phyloP scores from a whole-genome alignment of 352 stramenopile species.

The Phytophthora sojae region DNA sequence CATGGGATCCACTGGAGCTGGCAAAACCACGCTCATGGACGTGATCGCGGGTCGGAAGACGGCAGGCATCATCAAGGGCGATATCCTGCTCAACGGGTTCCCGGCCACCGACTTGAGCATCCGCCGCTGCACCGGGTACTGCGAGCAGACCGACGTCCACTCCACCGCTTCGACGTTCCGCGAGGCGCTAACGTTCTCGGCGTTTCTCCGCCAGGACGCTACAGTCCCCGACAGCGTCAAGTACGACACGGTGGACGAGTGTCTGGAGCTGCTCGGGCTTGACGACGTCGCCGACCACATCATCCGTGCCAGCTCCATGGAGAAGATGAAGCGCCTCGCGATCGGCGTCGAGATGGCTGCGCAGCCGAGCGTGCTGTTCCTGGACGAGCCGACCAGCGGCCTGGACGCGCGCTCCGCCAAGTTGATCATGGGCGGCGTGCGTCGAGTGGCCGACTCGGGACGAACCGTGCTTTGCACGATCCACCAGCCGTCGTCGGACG shows the following conservation, averaged over 20 bases:
- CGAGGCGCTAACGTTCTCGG: slow-evolving; percentile 5
- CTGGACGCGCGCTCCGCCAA: slow-evolving; percentile 2
- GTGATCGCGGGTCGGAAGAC: slow-evolving; percentile 6
- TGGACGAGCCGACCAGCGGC: slow-evolving; percentile 3
- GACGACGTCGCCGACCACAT: not conserved
- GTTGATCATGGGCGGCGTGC: slow-evolving; percentile 5
- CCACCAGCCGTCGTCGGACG: slow-evolving; percentile 2
- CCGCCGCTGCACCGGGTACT: slow-evolving; percentile 4
- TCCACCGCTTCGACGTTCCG: not conserved
- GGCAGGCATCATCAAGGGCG: not conserved
- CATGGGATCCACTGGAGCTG: slow-evolving; percentile 4
- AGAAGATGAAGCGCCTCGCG: slow-evolving; percentile 9
- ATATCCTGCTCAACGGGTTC: slow-evolving; percentile 6
- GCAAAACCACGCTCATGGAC: slow-evolving; percentile 9
- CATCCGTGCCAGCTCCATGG: slow-evolving; percentile 4
- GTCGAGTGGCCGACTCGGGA: slow-evolving; percentile 2
- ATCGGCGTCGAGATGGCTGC: slow-evolving; percentile 11
- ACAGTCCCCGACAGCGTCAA: not conserved
- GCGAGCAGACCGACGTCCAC: slow-evolving; percentile 6
- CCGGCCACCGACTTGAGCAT: slow-evolving; percentile 7
- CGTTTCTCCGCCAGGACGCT: slow-evolving; percentile 1
- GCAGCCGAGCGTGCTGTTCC: slow-evolving; percentile 6
- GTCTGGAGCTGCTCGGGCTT: slow-evolving; percentile 3
- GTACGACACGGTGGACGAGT: slow-evolving; percentile 4
- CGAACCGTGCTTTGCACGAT: slow-evolving; percentile 7